Evolutionary conservation across 345 rosid genomes (phyloP).

Genomic region (Nephelium lappaceum): DNA sequence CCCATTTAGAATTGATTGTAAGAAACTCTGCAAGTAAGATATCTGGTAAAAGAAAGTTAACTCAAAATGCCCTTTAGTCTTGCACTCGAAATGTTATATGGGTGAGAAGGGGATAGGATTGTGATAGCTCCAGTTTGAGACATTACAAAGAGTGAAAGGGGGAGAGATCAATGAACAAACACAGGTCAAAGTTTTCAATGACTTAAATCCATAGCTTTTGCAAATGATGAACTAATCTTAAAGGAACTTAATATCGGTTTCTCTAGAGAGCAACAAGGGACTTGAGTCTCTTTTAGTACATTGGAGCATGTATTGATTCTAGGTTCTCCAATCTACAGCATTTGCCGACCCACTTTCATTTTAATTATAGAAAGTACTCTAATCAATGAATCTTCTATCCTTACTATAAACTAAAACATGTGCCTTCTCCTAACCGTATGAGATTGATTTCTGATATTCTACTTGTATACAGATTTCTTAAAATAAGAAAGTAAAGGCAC

Average conservation of each 20-base stretch:
- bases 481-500: conserved; percentile 4
- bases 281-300: not conserved
- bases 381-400: not conserved
- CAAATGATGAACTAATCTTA: not conserved
- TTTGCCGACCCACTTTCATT: not conserved
- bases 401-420: not conserved
- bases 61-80: not conserved
- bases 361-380: not conserved
- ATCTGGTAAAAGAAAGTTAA: not conserved
- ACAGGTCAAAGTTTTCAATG: not conserved
- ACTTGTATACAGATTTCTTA: not conserved
- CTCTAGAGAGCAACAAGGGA: not conserved
- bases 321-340: not conserved
- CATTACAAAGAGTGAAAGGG: not conserved
- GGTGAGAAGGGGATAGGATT: not conserved
- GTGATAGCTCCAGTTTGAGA: not conserved
- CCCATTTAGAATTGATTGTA: conserved; percentile 13
- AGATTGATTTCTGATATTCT: not conserved
- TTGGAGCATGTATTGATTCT: not conserved
- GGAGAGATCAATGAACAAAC: not conserved
- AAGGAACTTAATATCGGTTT: not conserved
- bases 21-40: conserved; percentile 14
- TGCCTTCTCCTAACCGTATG: not conserved
- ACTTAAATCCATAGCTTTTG: not conserved
- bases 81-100: not conserved